Base-by-base conservation (phyloP, 78 protist species). In the Dictyostelium capitatum region DNA sequence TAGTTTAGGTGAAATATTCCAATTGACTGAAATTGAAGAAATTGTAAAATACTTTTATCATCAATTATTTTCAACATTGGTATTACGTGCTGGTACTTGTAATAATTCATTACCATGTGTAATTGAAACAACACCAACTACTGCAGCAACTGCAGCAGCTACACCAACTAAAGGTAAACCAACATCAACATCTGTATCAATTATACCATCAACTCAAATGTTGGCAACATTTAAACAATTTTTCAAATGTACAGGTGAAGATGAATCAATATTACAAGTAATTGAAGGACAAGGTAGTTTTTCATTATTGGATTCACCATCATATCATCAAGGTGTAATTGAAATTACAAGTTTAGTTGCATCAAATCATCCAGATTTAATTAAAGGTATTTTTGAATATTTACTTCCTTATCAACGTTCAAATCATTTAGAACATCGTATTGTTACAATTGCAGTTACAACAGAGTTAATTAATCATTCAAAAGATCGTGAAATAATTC, bases 1-100 rank as follows among this genome's bases (percentile, higher is more conserved):
- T n/a, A 81, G 89, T n/a, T 37, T 95, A 12, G 89, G 89, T 57
- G 97, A 95, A 69, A 89, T 95, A 14, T 54, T 95, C 10, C 89
- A 67, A 57, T 37, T 89, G n/a, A 69, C 80, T 3, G 94, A 95
- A n/a, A 20, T 80, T 43, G 91, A 59, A 28, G 80, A 56, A 32
- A 11, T 78, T 28, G 79, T 54, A 23, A 77, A 67, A 32, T 43
- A 50, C 7, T 79, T 51, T 75, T 95, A 95, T 46, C 51, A 59
- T 11, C 89, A 83, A 64, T 30, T 95, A 11, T 64, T 89, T 10
- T 54, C 92, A 10, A 75, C 80, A 0, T 3, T 95, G 62, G 73
- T 82, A 19, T 53, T 89, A 11, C 91, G 97, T 67, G 77, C 90
- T 6, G 95, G 94, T 62, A 77, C 91, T 9, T 70, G 83, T 54